Evolutionary conservation across 768 basidiomycete species (phyloP).

Genomic region (Termitomyces sp.): DNA sequence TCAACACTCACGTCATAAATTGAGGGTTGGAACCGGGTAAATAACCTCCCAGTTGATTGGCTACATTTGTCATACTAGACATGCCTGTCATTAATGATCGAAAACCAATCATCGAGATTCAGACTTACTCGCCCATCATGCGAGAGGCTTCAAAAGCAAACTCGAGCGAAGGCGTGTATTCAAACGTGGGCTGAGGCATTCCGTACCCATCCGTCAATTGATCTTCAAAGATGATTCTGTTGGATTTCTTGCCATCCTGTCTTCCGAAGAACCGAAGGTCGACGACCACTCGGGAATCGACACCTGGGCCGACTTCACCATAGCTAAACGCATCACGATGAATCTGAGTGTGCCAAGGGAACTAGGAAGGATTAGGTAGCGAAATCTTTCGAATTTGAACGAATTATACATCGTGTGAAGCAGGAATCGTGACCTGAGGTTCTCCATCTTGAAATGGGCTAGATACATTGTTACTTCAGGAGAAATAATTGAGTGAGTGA

Average conservation of each 20-base stretch:
- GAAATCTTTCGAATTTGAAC: neutral
- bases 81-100: neutral
- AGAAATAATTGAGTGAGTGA: neutral
- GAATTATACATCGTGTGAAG: neutral
- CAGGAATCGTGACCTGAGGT: neutral
- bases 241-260: neutral
- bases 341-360: slow-evolving; percentile 27
- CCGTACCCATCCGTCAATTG: neutral
- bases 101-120: neutral
- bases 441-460: neutral
- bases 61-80: neutral
- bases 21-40: neutral
- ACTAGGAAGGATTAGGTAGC: neutral
- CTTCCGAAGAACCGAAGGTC: slow-evolving; percentile 5
- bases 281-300: slow-evolving; percentile 25
- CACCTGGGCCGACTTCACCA: slow-evolving; percentile 21
- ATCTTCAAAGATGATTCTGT: neutral
- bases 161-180: neutral
- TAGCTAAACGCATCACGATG: slow-evolving; percentile 30
- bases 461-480: too few species aligned
- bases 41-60: neutral
- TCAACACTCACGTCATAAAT: neutral
- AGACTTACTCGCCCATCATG: neutral
- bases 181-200: neutral
- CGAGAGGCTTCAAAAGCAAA: neutral